Percentiles rank a stretch among this genome's conserved stretches.
Conservation (phyloP, 345 rosid species). For the Jatropha curcas region DNA sequence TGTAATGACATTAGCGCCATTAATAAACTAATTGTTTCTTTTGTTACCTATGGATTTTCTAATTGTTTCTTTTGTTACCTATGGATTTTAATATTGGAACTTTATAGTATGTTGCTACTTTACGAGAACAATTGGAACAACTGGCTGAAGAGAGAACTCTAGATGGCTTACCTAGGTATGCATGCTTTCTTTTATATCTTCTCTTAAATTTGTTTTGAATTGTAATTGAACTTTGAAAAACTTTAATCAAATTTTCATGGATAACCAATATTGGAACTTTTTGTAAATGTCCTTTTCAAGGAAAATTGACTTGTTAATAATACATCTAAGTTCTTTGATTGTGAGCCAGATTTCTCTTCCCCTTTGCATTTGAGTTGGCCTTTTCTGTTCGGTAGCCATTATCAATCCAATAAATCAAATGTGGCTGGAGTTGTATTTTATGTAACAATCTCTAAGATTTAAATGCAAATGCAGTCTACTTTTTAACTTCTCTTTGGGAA, state of each 20-base stretch:
- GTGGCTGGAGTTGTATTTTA: neutral
- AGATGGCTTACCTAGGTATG: conserved; percentile 73
- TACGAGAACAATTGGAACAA: conserved; percentile 73
- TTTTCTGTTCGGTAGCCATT: neutral
- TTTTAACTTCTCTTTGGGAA: conserved; percentile 11
- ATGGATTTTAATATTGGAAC: neutral
- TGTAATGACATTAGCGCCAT: neutral
- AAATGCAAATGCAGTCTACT: neutral
- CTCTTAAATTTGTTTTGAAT: neutral
- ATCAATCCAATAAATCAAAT: neutral
- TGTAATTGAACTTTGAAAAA: neutral
- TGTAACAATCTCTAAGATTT: neutral
- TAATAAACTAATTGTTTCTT: too few species aligned
- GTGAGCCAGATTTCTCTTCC: neutral
- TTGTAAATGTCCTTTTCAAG: neutral
- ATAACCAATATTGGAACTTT: neutral
- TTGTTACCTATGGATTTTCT: too few species aligned
- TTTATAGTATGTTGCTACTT: conserved; percentile 77
- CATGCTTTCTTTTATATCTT: conserved; percentile 10
- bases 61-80: too few species aligned
- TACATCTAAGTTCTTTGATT: neutral
- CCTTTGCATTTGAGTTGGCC: neutral
- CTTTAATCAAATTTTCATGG: neutral
- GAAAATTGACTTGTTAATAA: neutral
- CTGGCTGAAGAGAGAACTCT: conserved; percentile 73